Base-by-base conservation (phyloP, 164 flowering plant species). In the Nelumbo lutea region DNA sequence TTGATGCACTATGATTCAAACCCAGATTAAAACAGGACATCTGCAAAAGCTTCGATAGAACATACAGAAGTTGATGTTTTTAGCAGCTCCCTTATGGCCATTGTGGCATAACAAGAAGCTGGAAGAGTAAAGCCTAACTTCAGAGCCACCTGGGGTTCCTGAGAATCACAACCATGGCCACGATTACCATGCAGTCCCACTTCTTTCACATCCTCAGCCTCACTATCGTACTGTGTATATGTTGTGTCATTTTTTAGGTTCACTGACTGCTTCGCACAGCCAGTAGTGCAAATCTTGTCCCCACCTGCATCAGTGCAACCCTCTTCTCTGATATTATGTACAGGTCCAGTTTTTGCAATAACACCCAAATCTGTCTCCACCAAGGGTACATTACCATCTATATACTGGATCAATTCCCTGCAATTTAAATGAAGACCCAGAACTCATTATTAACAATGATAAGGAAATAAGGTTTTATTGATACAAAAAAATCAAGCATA, bases 81-180 rank as follows among this genome's bases (percentile, higher is more conserved):
- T 57, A 90, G 83, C 73, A 94, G 87, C 87, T 94, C 98, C 81
- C 97, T 87, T 72, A 94, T 87, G 66, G 98, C 97, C 96, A 94
- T 91, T 65, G 98, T 94, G 39, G 96, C 98, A 79, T 94, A 94
- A 76, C 91, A 84, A 70, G 98, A 94, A 64, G 97, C 51, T 40
- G 98, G 90, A 59, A 94, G 89, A 50, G 92, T 94, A 62, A 94
- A 86, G 64, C 85, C 76, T 72, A 94, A 70, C 75, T 91, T 90
- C 43, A 94, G 81, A 69, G 97, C 97, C 64, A 57, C 74, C 70
- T 87, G 89, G 40, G 66, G 39, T 59, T 78, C 71, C 67, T 66
- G 75, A 56, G 74, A 45, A 63, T 71, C 75, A 70, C 85, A 69
- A 65, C 48, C 58, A 41, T 50, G n/a, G 5, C 39, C 1, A 44